A percentile compares a stretch with the other conserved stretches of the same genome.
Conservation (phyloP, 805 yeast species). For the Yueomyces sp. region DNA sequence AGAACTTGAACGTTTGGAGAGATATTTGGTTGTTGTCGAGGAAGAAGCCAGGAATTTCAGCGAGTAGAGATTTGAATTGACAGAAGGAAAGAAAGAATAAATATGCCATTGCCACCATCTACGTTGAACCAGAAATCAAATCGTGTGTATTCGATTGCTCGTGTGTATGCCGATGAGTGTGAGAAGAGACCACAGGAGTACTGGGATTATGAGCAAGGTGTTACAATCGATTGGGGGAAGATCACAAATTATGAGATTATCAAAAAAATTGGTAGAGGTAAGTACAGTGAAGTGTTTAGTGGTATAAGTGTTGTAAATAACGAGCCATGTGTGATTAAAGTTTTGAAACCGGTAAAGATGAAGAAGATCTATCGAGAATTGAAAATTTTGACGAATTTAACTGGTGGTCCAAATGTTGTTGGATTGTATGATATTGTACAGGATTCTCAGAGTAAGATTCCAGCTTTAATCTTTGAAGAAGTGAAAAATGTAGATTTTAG, state of each 20-base stretch:
- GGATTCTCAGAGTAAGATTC: slow-evolving; percentile 74
- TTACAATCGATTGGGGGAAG: slow-evolving; percentile 69
- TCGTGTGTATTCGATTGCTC: slow-evolving; percentile 42
- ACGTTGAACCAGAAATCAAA: slow-evolving; percentile 21
- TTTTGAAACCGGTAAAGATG: slow-evolving; percentile 82
- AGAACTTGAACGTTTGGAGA: not conserved
- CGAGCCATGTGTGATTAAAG: slow-evolving; percentile 71
- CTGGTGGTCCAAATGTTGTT: slow-evolving; percentile 73
- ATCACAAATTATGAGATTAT: slow-evolving; percentile 79
- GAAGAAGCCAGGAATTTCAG: too few relatives aligned
- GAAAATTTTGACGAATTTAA: slow-evolving; percentile 71
- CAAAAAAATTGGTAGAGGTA: slow-evolving; percentile 80
- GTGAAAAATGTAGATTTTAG: slow-evolving; percentile 79
- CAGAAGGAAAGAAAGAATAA: not conserved
- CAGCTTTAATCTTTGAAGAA: slow-evolving; percentile 78
- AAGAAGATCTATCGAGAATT: slow-evolving; percentile 89
- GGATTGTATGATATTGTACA: slow-evolving; percentile 72
- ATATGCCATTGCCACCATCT: slow-evolving; percentile 24
- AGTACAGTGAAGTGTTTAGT: slow-evolving; percentile 85
- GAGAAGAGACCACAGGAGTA: slow-evolving; percentile 61
- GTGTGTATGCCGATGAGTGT: slow-evolving; percentile 75
- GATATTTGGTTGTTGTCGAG: not conserved
- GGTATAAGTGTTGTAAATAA: slow-evolving; percentile 57
- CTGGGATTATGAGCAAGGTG: slow-evolving; percentile 69
- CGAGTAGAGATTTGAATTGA: not conserved